Evolutionary conservation across 2,329 filamentous ascomycete genomes (phyloP), one percentile per base, ranked within the genome.

Genomic region (Arthroderma sp.): DNA sequence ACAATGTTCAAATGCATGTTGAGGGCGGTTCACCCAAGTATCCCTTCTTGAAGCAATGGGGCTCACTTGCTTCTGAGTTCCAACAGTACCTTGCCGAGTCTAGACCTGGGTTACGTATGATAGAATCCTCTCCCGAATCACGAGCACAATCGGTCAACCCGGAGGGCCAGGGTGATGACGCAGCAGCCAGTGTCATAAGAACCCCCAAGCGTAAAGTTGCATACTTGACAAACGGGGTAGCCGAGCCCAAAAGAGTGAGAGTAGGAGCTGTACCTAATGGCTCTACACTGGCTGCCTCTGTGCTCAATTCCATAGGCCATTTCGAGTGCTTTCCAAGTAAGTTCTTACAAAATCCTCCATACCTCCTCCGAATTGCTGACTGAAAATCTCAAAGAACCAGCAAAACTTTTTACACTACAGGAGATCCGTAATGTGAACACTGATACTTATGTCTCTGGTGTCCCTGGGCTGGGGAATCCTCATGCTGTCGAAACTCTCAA

Each of bases 401-500:
- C 58, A 0, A 62, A 60, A 9, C 59, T 53, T 2, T 73, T 72
- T 33, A 63, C 57, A 0, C 65, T 73, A 31, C 63, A 65, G 13
- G 67, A 70, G 2, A 80, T 87, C 1, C 76, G 78, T 0, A 68
- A 73, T 0, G 76, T 82, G 9, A 83, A 86, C 13, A 68, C 73
- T 17, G 70, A 74, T 2, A 80, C 80, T 11, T 79, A 78, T 25
- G 75, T 74, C 17, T 77, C 81, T 0, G 82, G 83, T 0, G 75
- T 83, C 62, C 82, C 81, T 0, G 77, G 79, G 5, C 74, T 82
- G 0, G 78, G 82, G 0, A 79, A 83, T 0, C 77, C 80, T 0
- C 79, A 81, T 38, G 82, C 85, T 0, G 81, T 84, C 21, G 78
- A 83, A 28, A 74, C 74, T 0, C 73, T 87, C 15, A 82, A 80